Base-by-base conservation (phyloP, 176 grass and related monocot genomes). In the Avena insularis region DNA sequence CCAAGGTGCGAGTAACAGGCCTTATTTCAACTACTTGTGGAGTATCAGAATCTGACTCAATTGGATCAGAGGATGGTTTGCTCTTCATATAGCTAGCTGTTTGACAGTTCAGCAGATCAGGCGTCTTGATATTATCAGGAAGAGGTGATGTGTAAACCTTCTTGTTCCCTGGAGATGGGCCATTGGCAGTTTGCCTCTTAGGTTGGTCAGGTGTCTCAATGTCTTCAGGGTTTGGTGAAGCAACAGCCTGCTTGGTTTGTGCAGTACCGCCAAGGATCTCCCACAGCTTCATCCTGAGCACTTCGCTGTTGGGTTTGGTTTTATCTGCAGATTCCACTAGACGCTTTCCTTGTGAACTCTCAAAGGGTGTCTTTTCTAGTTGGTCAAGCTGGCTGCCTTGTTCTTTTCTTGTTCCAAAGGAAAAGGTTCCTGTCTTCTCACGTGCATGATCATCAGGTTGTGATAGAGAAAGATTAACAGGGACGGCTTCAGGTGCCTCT, bases 261-360 rank as follows among this genome's bases (percentile, higher is more conserved):
- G 92, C 90, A 87, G 85, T n/a, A 78, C 71, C 92, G 63, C 77
- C 92, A 90, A 99, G 97, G 84, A 99, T 99, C 83, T 94, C 94
- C 94, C 89, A 91, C 10, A 99, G 43, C 85, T 94, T 96, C 89
- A 90, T 91, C 80, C 85, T 92, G 79, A 96, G 92, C 16, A 83
- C 49, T 49, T 91, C 89, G 46, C 75, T 92, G 12, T 89, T 90
- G 31, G 75, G 71, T 57, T 86, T 91, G 72, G 16, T 83, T 82
- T 90, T 90, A 88, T 82, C 86, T 29, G 84, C 51, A 21, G 58
- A 83, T 65, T 78, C 77, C 78, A 66, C 74, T 84, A 74, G 23
- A 12, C 2, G 20, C 29, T 53, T 79, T 90, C 58, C 78, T 67
- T 94, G 82, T 21, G 88, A 87, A 75, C 73, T 87, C 62, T 90